Conservation (phyloP, 768 basidiomycete genomes). For the Lactarius trivialis region DNA sequence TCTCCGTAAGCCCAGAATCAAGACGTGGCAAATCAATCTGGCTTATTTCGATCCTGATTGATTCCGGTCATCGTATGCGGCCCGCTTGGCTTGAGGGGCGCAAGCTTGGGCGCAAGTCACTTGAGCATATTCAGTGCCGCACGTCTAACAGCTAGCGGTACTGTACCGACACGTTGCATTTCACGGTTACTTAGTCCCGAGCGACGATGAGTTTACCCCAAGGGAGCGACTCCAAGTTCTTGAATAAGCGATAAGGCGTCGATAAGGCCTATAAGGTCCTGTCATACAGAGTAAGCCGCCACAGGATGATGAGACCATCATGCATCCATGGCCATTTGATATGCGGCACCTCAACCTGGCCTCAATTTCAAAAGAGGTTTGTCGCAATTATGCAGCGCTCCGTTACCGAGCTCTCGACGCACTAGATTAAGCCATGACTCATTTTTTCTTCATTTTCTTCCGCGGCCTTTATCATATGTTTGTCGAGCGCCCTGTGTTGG, state of each 20-base stretch:
- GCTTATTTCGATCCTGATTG: neutral
- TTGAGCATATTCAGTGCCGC: neutral
- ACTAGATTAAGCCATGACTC: neutral
- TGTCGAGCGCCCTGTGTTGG: neutral
- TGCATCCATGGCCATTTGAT: neutral
- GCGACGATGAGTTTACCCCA: neutral
- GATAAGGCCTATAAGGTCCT: too few relatives aligned
- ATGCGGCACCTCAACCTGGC: neutral
- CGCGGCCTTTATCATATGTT: neutral
- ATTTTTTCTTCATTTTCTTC: neutral
- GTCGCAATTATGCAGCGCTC: neutral
- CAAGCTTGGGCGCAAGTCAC: neutral
- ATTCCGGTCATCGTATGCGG: neutral
- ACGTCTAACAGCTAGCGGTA: neutral
- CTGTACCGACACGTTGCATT: neutral
- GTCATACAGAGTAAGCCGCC: neutral
- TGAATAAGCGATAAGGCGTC: neutral
- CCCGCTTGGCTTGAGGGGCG: neutral
- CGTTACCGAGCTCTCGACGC: neutral
- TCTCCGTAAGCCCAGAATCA: conserved; percentile 6
- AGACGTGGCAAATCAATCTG: neutral
- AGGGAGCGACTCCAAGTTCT: neutral
- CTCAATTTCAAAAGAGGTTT: neutral
- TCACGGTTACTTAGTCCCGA: neutral
- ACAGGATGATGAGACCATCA: neutral